These are phyloP conservation scores for Musa schizocarpa DNA, from an alignment of 176 grass and related monocot species.

Conservation along the genomic window DNA sequence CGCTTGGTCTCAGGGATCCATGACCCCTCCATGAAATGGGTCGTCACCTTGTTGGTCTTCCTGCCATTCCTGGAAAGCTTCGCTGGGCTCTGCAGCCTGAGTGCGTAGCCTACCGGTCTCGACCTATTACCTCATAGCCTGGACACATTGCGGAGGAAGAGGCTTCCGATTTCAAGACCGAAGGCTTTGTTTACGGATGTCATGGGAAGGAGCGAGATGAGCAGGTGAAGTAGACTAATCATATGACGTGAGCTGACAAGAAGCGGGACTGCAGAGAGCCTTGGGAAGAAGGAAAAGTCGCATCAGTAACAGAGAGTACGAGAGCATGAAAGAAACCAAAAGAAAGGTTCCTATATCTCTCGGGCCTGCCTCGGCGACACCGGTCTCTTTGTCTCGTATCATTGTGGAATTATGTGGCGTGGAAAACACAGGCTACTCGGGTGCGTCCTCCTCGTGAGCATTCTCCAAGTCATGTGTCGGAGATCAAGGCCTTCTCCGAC, in stretches of 20 bases:
- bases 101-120: not conserved
- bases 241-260: conserved; percentile 10
- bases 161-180: not conserved
- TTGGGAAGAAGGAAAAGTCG: not conserved
- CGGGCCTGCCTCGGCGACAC: no score
- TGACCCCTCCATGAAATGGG: not conserved
- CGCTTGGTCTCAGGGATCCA: not conserved
- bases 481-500: not conserved
- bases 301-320: not conserved
- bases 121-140: not conserved
- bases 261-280: not conserved
- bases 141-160: not conserved
- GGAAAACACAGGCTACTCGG: not conserved
- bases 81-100: not conserved
- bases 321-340: not conserved
- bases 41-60: not conserved
- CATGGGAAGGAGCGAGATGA: not conserved
- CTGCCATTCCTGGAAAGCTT: not conserved
- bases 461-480: not conserved
- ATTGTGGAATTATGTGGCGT: conserved; percentile 3
- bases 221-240: conserved; percentile 15
- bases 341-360: not conserved
- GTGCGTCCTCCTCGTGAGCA: not conserved
- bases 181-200: not conserved
- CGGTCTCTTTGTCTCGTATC: not conserved